phyloP scores from a whole-genome alignment of 2,329 filamentous ascomycete genomes.

The Zymoseptoria passerinii region DNA sequence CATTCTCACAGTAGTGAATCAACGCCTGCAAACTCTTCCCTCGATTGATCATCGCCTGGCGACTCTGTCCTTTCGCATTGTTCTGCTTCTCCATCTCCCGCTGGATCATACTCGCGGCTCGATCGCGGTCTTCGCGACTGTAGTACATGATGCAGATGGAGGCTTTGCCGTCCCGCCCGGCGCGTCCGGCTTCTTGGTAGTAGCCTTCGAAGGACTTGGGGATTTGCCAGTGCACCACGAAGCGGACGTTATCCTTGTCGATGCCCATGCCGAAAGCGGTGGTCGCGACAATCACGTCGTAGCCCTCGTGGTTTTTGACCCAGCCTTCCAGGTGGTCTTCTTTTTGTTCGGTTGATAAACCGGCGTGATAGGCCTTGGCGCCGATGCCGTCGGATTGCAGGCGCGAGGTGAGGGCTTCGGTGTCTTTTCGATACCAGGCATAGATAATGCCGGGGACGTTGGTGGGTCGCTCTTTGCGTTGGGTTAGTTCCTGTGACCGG shows the following conservation, averaged over 20 bases:
- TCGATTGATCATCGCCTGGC: slow-evolving; percentile 34
- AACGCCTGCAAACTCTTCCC: slow-evolving; percentile 47
- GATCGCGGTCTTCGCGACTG: slow-evolving; percentile 74
- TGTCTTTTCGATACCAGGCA: slow-evolving; percentile 65
- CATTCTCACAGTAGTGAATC: slow-evolving; percentile 73
- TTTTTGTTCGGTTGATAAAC: slow-evolving; percentile 57
- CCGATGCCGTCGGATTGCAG: slow-evolving; percentile 62
- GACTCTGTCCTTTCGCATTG: slow-evolving; percentile 23
- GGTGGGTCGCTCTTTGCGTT: slow-evolving; percentile 44
- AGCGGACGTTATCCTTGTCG: slow-evolving; percentile 88
- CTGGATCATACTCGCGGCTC: slow-evolving; percentile 51
- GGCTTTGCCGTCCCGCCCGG: slow-evolving; percentile 81
- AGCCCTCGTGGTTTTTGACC: slow-evolving; percentile 65
- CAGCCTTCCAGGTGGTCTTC: slow-evolving; percentile 63
- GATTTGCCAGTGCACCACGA: slow-evolving; percentile 89
- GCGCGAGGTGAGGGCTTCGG: slow-evolving; percentile 59
- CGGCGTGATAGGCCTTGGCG: slow-evolving; percentile 64
- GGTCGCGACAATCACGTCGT: slow-evolving; percentile 88
- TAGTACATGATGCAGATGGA: slow-evolving; percentile 87
- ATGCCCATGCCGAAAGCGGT: slow-evolving; percentile 98
- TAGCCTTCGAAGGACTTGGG: slow-evolving; percentile 93
- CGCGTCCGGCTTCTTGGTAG: slow-evolving; percentile 90
- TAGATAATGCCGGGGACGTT: slow-evolving; percentile 73
- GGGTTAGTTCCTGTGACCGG: slow-evolving; percentile 51
- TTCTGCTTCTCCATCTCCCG: slow-evolving; percentile 31